Conservation (phyloP, 352 stramenopile species). For the Globisporangium viniferum region DNA sequence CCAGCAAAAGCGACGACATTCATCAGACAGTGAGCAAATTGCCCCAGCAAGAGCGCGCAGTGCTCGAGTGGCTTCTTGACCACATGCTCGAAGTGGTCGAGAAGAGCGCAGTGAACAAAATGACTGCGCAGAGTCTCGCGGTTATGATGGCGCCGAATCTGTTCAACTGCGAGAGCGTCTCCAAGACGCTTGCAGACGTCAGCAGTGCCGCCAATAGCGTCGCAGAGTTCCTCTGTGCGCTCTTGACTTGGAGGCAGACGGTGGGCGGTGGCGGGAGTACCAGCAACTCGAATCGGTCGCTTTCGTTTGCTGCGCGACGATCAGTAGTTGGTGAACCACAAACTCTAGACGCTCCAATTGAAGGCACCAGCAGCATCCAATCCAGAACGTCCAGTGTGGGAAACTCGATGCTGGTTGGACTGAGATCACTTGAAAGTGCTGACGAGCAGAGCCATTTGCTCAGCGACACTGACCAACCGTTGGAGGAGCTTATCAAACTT, state of each 20-base stretch:
- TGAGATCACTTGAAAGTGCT: neutral
- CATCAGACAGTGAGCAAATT: slow-evolving; percentile 26
- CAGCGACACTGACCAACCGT: slow-evolving; percentile 7
- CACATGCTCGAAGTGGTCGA: slow-evolving; percentile 56
- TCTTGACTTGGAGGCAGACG: slow-evolving; percentile 32
- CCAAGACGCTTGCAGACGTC: slow-evolving; percentile 19
- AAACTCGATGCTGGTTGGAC: neutral
- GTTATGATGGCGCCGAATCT: slow-evolving; percentile 63
- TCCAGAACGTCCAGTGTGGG: neutral
- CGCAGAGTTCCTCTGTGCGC: slow-evolving; percentile 36
- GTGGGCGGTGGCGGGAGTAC: neutral
- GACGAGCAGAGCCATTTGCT: neutral
- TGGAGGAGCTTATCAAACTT: slow-evolving; percentile 21
- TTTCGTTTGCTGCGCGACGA: neutral
- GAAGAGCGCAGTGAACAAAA: slow-evolving; percentile 36
- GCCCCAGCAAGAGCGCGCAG: slow-evolving; percentile 22
- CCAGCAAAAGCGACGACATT: slow-evolving; percentile 17
- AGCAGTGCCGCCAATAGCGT: slow-evolving; percentile 25
- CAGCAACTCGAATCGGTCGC: neutral
- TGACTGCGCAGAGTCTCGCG: slow-evolving; percentile 46
- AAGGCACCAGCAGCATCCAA: neutral
- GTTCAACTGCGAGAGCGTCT: slow-evolving; percentile 24
- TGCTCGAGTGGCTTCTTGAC: slow-evolving; percentile 66
- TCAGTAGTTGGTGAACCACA: neutral
- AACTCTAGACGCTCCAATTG: neutral